Percentiles rank a stretch among this genome's conserved stretches.
phyloP scores from a whole-genome alignment of 2,329 filamentous ascomycete species.

The Fusarium globosum region DNA sequence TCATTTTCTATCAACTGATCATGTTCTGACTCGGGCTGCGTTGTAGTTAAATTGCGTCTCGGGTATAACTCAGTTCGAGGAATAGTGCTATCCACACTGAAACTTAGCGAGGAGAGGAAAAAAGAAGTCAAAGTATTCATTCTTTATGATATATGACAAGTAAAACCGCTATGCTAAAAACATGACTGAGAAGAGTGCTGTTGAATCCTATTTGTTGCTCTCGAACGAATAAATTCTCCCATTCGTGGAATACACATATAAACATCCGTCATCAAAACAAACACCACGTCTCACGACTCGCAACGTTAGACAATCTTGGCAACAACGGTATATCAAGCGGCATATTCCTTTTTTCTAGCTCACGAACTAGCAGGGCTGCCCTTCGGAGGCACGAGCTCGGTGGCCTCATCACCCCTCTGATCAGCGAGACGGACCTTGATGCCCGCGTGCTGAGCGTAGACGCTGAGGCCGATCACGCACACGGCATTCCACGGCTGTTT shows the following conservation, averaged over 20 bases:
- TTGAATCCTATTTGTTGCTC: not conserved
- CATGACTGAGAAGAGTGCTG: not conserved
- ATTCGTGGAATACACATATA: slow-evolving; percentile 2
- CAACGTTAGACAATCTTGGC: not conserved
- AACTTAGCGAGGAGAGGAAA: not conserved
- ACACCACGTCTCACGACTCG: not conserved
- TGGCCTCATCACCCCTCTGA: slow-evolving; percentile 44
- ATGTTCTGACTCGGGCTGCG: not conserved
- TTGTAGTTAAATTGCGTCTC: slow-evolving; percentile 16
- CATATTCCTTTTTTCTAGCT: not conserved
- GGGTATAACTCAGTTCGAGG: slow-evolving; percentile 3
- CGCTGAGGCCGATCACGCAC: slow-evolving; percentile 54
- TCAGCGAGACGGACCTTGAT: slow-evolving; percentile 51
- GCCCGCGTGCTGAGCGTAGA: slow-evolving; percentile 52
- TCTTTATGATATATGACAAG: slow-evolving; percentile 2
- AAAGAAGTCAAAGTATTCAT: not conserved
- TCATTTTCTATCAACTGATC: not conserved
- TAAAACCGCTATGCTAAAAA: not conserved
- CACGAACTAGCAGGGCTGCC: slow-evolving; percentile 14
- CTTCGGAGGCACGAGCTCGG: slow-evolving; percentile 34
- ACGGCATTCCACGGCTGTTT: slow-evolving; percentile 55
- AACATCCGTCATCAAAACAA: slow-evolving; percentile 5
- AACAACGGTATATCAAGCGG: not conserved
- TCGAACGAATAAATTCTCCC: not conserved
- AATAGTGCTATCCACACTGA: slow-evolving; percentile 1